Conservation (phyloP, 2,329 filamentous ascomycete genomes). For the Phaeoacremonium minimum region DNA sequence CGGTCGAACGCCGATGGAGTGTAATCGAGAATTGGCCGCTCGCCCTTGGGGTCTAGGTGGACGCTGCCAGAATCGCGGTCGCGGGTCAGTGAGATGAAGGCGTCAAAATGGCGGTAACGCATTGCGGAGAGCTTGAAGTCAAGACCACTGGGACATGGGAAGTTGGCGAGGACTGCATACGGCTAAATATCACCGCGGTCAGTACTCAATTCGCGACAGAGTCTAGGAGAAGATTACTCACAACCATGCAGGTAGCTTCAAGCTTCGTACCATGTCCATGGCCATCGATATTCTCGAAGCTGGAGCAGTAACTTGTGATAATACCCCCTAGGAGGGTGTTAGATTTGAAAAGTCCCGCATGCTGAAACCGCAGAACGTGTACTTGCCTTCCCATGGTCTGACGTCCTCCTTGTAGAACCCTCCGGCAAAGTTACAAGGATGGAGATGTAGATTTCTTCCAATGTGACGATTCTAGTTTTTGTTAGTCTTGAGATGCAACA, state of each 20-base stretch:
- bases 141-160: constrained; percentile 65
- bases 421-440: constrained; percentile 57
- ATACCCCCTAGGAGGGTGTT: constrained; percentile 56
- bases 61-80: constrained; percentile 75
- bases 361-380: neutral
- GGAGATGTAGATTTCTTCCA: constrained; percentile 72
- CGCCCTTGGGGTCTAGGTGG: constrained; percentile 65
- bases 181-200: constrained; percentile 42
- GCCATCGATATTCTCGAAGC: constrained; percentile 77
- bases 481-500: constrained; percentile 3
- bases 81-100: constrained; percentile 69
- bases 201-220: no score
- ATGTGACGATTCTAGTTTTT: constrained; percentile 64
- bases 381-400: constrained; percentile 59
- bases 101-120: constrained; percentile 64
- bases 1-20: constrained; percentile 67
- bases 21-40: constrained; percentile 65
- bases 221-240: no score
- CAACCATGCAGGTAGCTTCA: constrained; percentile 69
- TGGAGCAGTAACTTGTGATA: constrained; percentile 71
- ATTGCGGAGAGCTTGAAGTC: constrained; percentile 69
- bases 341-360: neutral
- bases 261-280: constrained; percentile 79
- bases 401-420: constrained; percentile 68
- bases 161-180: constrained; percentile 53